phyloP scores from a whole-genome alignment of 331 rosid genomes.

The Cydonia oblonga region DNA sequence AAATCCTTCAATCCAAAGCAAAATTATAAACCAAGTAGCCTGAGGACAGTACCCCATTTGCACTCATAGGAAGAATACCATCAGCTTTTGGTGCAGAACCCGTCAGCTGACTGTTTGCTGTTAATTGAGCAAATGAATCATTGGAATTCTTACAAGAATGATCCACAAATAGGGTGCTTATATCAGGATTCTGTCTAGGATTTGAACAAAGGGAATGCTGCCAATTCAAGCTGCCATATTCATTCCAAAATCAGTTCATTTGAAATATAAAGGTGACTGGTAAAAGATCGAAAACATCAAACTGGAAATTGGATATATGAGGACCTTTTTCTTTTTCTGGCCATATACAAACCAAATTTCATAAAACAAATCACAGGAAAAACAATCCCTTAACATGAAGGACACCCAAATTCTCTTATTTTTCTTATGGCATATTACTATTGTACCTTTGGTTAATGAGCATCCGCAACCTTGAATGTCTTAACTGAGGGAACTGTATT shows the following conservation, averaged over 20 bases:
- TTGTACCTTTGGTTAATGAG: constrained; percentile 83
- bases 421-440: neutral
- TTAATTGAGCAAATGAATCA: constrained; percentile 69
- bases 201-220: constrained; percentile 84
- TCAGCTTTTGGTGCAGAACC: constrained; percentile 65
- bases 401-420: neutral
- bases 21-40: constrained; percentile 2
- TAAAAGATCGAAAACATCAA: neutral
- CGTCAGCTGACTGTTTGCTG: constrained; percentile 48
- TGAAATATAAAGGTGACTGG: neutral
- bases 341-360: neutral
- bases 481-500: constrained; percentile 64
- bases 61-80: constrained; percentile 63
- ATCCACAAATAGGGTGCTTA: constrained; percentile 77
- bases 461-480: constrained; percentile 62
- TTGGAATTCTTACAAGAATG: constrained; percentile 77
- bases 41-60: constrained; percentile 51
- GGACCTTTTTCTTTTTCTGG: neutral
- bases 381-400: neutral
- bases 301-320: neutral
- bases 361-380: neutral
- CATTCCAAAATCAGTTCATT: constrained; percentile 6
- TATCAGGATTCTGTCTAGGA: constrained; percentile 86
- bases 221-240: constrained; percentile 75
- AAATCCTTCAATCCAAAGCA: neutral